Conservation (phyloP, 352 stramenopile genomes). For the Phytopythium cucurbitacearum region DNA sequence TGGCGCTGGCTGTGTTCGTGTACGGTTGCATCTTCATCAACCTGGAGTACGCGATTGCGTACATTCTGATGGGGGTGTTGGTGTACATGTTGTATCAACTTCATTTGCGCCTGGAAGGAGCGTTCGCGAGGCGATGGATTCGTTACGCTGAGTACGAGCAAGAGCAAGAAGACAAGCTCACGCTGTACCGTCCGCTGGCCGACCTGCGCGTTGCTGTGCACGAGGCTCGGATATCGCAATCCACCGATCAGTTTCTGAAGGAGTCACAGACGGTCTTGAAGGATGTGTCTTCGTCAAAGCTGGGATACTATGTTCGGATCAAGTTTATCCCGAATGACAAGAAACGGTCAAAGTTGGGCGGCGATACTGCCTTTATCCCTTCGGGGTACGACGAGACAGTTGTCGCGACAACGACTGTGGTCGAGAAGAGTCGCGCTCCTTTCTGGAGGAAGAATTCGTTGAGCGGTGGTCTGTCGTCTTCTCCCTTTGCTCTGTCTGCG, state of each 20-base stretch:
- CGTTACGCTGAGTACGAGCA: constrained; percentile 74
- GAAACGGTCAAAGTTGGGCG: constrained; percentile 30
- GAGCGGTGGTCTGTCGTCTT: constrained; percentile 3
- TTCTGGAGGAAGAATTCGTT: constrained; percentile 42
- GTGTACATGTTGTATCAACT: constrained; percentile 81
- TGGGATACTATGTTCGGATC: constrained; percentile 66
- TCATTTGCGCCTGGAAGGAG: constrained; percentile 55
- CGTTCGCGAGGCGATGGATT: constrained; percentile 68
- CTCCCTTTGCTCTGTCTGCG: constrained; percentile 15
- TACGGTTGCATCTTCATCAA: constrained; percentile 63
- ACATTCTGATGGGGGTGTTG: constrained; percentile 56
- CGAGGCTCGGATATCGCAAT: constrained; percentile 52
- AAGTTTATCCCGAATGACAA: constrained; percentile 80
- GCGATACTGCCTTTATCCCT: constrained; percentile 58
- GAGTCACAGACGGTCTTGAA: constrained; percentile 60
- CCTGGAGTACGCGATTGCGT: constrained; percentile 68
- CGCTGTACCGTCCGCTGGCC: constrained; percentile 70
- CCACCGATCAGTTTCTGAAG: constrained; percentile 49
- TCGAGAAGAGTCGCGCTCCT: constrained; percentile 50
- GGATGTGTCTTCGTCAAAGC: constrained; percentile 53
- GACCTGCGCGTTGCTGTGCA: constrained; percentile 69
- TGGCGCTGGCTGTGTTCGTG: constrained; percentile 61
- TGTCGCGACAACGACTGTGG: constrained; percentile 68
- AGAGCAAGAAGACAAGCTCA: constrained; percentile 65
- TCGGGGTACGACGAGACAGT: constrained; percentile 61